phyloP scores from a whole-genome alignment of 805 yeast genomes.

The Priceomyces fermenticarens region DNA sequence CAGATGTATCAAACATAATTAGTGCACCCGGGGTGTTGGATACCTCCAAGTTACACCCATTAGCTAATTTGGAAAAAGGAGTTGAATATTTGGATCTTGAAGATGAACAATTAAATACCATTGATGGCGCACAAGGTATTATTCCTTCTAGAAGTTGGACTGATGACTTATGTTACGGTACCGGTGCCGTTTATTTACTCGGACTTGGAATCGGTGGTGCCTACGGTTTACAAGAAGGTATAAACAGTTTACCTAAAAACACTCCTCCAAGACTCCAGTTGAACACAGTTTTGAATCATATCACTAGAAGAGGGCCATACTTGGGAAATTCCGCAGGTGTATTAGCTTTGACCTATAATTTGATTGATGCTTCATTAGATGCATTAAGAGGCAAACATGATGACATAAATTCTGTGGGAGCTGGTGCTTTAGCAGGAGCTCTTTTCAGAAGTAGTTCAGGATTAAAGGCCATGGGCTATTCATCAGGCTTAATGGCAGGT shows the following conservation, averaged over 20 bases:
- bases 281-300: slow-evolving; percentile 85
- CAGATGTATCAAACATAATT: slow-evolving; percentile 62
- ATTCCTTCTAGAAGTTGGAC: slow-evolving; percentile 97
- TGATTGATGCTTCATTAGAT: slow-evolving; percentile 78
- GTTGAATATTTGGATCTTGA: slow-evolving; percentile 89
- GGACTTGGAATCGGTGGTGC: slow-evolving; percentile 90
- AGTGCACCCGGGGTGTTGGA: slow-evolving; percentile 63
- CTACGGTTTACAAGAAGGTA: slow-evolving; percentile 84
- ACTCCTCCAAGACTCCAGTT: slow-evolving; percentile 79
- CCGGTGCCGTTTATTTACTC: slow-evolving; percentile 87
- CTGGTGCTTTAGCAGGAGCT: slow-evolving; percentile 94
- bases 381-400: slow-evolving; percentile 86
- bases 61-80: slow-evolving; percentile 88
- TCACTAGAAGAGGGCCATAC: slow-evolving; percentile 94
- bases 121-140: slow-evolving; percentile 86
- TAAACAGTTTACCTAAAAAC: slow-evolving; percentile 68
- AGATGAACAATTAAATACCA: slow-evolving; percentile 64
- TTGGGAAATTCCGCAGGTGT: slow-evolving; percentile 95
- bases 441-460: slow-evolving; percentile 85
- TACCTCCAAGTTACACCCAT: slow-evolving; percentile 76
- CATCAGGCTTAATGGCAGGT: slow-evolving; percentile 80
- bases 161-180: slow-evolving; percentile 96
- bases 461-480: slow-evolving; percentile 79
- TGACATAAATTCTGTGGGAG: slow-evolving; percentile 72
- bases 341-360: slow-evolving; percentile 82